Conservation (phyloP, 306 rosid genomes). For the Senna siamea region DNA sequence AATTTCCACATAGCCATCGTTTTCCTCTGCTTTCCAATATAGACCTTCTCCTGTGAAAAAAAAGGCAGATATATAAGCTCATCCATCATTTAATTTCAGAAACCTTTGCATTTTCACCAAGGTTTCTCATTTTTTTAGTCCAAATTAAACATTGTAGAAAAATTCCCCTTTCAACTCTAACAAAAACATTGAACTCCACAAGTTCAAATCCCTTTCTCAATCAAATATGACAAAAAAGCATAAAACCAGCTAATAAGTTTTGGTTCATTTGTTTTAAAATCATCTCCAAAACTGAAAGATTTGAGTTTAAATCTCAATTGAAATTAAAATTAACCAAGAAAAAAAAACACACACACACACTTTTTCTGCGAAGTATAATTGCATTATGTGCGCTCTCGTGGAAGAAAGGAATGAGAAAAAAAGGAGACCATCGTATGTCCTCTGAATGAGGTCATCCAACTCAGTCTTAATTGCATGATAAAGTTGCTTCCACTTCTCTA, state of each 20-base stretch:
- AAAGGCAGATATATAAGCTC: conserved; percentile 4
- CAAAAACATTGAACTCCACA: conserved; percentile 21
- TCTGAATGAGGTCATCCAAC: conserved; percentile 90
- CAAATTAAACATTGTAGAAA: too few species aligned
- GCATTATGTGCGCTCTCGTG: too few species aligned
- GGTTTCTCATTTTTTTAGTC: too few species aligned
- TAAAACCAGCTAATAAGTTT: not conserved
- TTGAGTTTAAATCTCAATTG: too few species aligned
- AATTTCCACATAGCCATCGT: conserved; percentile 59
- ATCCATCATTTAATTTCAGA: not conserved
- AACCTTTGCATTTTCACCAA: not conserved
- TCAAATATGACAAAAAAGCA: not conserved
- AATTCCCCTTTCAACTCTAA: too few species aligned
- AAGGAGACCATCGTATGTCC: conserved; percentile 64
- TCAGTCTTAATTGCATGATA: conserved; percentile 86
- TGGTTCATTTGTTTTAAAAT: too few species aligned
- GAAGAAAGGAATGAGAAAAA: conserved; percentile 9
- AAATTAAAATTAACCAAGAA: too few species aligned
- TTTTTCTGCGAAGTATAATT: too few species aligned
- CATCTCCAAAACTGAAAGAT: too few species aligned
- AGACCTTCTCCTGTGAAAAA: conserved; percentile 60
- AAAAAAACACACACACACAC: too few species aligned
- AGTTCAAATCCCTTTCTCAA: conserved; percentile 25
- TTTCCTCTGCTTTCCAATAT: conserved; percentile 76
- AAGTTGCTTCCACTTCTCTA: conserved; percentile 94